Conservation (phyloP, 192 early-diverging fungal species). For the Kickxella alabastrina region DNA sequence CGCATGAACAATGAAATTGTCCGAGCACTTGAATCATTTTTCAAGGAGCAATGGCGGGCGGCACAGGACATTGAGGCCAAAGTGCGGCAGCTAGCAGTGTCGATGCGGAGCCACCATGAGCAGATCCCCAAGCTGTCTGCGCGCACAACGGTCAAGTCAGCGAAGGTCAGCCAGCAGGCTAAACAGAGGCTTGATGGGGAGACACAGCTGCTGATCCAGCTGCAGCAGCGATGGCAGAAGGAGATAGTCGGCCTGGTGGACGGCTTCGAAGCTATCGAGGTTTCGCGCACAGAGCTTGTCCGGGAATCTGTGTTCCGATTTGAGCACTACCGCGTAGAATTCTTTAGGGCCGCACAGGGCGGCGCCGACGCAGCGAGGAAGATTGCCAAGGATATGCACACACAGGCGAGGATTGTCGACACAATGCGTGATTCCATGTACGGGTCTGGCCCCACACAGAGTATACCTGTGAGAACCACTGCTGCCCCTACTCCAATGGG, state of each 20-base stretch:
- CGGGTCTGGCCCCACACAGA: too few relatives aligned
- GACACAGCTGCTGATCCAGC: slow-evolving; percentile 17
- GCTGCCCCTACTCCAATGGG: too few relatives aligned
- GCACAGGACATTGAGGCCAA: slow-evolving; percentile 15
- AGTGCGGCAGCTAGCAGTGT: slow-evolving; percentile 20
- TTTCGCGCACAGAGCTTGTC: slow-evolving; percentile 31
- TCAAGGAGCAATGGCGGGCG: slow-evolving; percentile 19
- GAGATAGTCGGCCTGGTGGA: slow-evolving; percentile 28
- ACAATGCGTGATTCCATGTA: slow-evolving; percentile 5
- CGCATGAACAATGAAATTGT: slow-evolving; percentile 45
- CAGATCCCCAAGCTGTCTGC: slow-evolving; percentile 40
- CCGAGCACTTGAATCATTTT: slow-evolving; percentile 23
- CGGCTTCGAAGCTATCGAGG: slow-evolving; percentile 39
- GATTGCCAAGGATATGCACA: slow-evolving; percentile 10
- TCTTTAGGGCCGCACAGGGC: slow-evolving; percentile 19
- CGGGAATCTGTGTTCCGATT: slow-evolving; percentile 35
- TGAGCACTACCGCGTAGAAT: slow-evolving; percentile 44
- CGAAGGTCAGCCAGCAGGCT: slow-evolving; percentile 32
- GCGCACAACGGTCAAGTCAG: slow-evolving; percentile 31
- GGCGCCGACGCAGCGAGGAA: slow-evolving; percentile 4
- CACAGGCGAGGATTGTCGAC: slow-evolving; percentile 14
- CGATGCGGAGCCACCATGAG: slow-evolving; percentile 37
- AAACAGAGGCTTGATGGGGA: slow-evolving; percentile 35
- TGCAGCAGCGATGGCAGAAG: slow-evolving; percentile 44
- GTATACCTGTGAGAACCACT: too few relatives aligned